Evolutionary conservation across 202 grass and related monocot genomes (phyloP), one percentile per base, ranked within the genome.

Genomic region (Saccharum hybrid): DNA sequence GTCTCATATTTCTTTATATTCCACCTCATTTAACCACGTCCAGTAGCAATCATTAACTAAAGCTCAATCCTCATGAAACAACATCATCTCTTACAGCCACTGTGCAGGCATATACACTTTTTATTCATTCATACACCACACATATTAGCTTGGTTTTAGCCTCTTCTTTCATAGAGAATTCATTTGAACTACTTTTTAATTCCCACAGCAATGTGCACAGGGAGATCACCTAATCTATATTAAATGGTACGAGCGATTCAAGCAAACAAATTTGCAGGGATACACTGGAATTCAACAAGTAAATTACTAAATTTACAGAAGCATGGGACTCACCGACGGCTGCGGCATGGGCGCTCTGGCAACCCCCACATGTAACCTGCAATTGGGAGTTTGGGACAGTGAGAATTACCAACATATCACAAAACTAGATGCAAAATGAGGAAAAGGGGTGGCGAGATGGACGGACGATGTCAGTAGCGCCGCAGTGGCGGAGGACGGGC

Each of bases 301-400:
- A 54, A 75, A 80, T 74, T 64, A 26, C 26, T 26, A 26, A 26
- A 26, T 26, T 26, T 74, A 39, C 33, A 82, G 46, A 66, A 28
- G 30, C 45, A 68, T 30, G 40, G 66, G 39, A 81, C 70, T 81
- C 86, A 98, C 96, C 96, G 2, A 93, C 70, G 21, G 96, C 91
- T 74, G 96, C 96, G 2, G 91, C 85, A 85, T 98, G 92, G 65
- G 92, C 88, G 81, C 96, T 95, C 89, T 95, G 92, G 85, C 87
- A 91, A 68, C 96, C 96, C 64, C 92, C 92, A 38, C 96, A 98
- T 11, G 96, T 95, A 57, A 98, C 84, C 92, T 97, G 70, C 69
- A 79, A 71, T 13, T 2, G 14, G 45, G 75, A 39, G 75, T 71
- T 13, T 0, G 10, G 28, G 69, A 33, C 79, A 46, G 31, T n/a